phyloP scores from a whole-genome alignment of 2,329 filamentous ascomycete genomes.

The Truncatella angustata region DNA sequence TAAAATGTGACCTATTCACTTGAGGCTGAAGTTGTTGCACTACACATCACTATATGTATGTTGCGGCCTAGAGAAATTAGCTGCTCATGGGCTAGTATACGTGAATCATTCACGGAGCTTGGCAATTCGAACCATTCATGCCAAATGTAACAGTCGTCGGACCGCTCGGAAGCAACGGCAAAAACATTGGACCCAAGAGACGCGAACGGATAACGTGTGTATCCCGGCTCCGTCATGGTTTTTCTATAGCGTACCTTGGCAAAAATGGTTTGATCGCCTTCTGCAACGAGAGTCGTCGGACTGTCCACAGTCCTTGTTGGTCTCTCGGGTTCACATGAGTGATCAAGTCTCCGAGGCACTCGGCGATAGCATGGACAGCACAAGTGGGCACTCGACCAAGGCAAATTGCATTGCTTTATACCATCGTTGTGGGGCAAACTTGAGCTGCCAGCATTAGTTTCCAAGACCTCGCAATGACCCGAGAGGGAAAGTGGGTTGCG shows the following conservation, averaged over 20 bases:
- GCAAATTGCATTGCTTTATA: background rate
- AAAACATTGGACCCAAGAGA: background rate
- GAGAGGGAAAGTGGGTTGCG: background rate
- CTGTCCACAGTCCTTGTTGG: background rate
- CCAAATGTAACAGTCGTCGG: background rate
- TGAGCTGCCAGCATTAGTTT: background rate
- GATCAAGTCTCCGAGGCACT: background rate
- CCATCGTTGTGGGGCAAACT: background rate
- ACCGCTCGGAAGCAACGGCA: background rate
- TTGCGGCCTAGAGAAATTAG: background rate
- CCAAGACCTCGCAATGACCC: background rate
- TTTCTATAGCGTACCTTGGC: background rate
- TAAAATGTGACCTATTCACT: background rate
- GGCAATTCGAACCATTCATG: background rate
- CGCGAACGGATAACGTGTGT: background rate
- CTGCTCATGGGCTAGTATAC: background rate
- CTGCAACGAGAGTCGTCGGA: background rate
- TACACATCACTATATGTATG: background rate
- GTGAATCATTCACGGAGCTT: background rate
- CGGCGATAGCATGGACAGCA: background rate
- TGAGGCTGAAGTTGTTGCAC: background rate
- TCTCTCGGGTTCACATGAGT: background rate
- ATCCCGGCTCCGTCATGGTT: background rate
- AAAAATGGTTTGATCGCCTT: background rate
- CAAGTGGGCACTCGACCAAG: background rate